Evolutionary conservation across 208 protist genomes (phyloP).

Genomic region (Angomonas ambiguus): DNA sequence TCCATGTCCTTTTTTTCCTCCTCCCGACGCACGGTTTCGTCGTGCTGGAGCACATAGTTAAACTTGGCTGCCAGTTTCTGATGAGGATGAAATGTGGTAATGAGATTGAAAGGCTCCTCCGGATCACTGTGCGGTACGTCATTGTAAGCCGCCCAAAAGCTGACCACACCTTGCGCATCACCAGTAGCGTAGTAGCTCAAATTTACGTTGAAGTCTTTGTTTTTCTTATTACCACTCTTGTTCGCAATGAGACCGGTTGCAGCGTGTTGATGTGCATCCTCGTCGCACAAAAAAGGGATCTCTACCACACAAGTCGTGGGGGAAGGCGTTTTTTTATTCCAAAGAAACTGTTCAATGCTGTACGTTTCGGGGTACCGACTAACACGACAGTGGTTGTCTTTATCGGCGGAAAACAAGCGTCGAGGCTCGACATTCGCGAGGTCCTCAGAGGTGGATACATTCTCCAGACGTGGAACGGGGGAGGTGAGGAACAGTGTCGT

Average conservation of each 20-base stretch:
- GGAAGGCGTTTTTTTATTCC: slow-evolving; percentile 42
- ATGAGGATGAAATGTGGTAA: slow-evolving; percentile 28
- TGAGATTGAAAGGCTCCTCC: slow-evolving; percentile 26
- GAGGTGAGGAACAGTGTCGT: slow-evolving; percentile 57
- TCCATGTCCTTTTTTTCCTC: slow-evolving; percentile 1
- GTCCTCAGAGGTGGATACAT: slow-evolving; percentile 23
- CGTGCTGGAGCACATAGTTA: neutral
- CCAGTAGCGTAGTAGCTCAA: slow-evolving; percentile 70
- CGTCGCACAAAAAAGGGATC: slow-evolving; percentile 37
- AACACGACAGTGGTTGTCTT: slow-evolving; percentile 73
- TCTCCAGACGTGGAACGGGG: slow-evolving; percentile 38
- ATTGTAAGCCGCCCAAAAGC: slow-evolving; percentile 78
- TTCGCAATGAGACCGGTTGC: slow-evolving; percentile 14
- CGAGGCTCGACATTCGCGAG: slow-evolving; percentile 24
- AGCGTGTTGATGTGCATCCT: slow-evolving; percentile 12
- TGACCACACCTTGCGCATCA: slow-evolving; percentile 44
- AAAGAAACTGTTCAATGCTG: slow-evolving; percentile 81
- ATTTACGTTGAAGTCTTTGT: slow-evolving; percentile 19
- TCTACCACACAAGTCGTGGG: slow-evolving; percentile 69
- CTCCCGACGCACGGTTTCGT: neutral
- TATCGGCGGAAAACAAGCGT: slow-evolving; percentile 80
- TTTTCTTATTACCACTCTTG: slow-evolving; percentile 25
- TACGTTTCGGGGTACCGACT: slow-evolving; percentile 78
- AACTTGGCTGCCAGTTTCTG: neutral
- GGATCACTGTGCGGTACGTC: slow-evolving; percentile 23